Evolutionary conservation across 2,329 filamentous ascomycete genomes (phyloP), one percentile per base, ranked within the genome.

Genomic region (Beauveria australis): DNA sequence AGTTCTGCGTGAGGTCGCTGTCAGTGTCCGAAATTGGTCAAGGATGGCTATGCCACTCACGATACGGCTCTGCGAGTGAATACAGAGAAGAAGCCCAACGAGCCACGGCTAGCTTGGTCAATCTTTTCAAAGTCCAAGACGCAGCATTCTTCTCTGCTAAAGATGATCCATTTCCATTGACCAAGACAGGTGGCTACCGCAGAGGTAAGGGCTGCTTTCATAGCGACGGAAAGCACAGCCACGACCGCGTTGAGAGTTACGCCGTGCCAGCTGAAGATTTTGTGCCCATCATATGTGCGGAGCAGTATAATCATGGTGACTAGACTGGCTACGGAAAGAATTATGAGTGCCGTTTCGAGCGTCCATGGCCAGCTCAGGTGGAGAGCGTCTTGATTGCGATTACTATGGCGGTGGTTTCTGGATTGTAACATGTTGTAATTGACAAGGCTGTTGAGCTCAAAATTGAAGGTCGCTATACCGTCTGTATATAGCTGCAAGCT

Each of bases 161-260:
- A 66, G 12, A 66, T 26, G 9, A 65, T 63, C 65, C 64, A 67
- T 22, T 67, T 67, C 64, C 63, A 65, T 47, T 66, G 64, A 2
- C 59, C 61, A 41, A 66, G 63, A 46, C 62, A 64, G n/a, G 62
- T 28, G 6, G 26, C 26, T 28, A 28, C 37, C 1, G 63, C 55
- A 7, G 48, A 62, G 5, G 55, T 53, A 1, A 65, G 54, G 1
- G 41, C 55, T 1, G 66, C 61, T 30, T 67, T 66, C 9, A 53
- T 62, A 1, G 58, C 37, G 1, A 63, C 26, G 0, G 64, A 63
- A 9, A 67, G 47, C 30, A 66, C 61, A 2, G 65, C 63, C 16
- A 65, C 51, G 30, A 66, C 28, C 10, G 64, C 53, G 62, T 66
- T 66, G 28, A 67, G 64, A 22, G 64, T 65, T 16, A 67, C 37